Evolutionary conservation across 306 rosid genomes (phyloP).

Genomic region (Vicia faba): DNA sequence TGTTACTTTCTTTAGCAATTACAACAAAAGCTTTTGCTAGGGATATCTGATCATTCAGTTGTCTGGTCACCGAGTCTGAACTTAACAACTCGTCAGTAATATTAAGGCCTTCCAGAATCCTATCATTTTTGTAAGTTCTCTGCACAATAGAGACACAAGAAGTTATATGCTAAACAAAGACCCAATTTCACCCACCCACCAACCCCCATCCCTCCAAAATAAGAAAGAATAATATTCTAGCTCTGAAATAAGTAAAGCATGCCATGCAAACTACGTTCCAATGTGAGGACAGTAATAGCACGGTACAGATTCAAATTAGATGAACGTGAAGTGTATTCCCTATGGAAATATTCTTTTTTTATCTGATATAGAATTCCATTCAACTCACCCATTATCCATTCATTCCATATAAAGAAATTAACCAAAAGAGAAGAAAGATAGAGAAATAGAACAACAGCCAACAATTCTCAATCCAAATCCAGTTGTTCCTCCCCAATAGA

Average conservation of each 20-base stretch:
- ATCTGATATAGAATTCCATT: slow-evolving; percentile 1
- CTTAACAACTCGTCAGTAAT: slow-evolving; percentile 81
- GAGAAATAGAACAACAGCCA: slow-evolving; percentile 5
- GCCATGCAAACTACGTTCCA: slow-evolving; percentile 30
- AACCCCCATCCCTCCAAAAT: background rate
- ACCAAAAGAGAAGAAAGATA: background rate
- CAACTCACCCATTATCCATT: background rate
- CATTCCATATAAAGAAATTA: background rate
- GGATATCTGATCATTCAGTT: slow-evolving; percentile 79
- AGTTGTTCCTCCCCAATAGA: background rate
- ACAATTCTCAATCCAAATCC: background rate
- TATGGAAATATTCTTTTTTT: no score
- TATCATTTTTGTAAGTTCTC: slow-evolving; percentile 68
- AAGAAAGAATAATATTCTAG: background rate
- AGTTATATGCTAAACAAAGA: slow-evolving; percentile 9
- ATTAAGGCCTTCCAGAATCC: slow-evolving; percentile 77
- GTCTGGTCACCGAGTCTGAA: slow-evolving; percentile 72
- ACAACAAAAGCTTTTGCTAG: slow-evolving; percentile 88
- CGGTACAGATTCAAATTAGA: slow-evolving; percentile 16
- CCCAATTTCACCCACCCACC: background rate
- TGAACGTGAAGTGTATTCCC: background rate
- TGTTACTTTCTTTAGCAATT: slow-evolving; percentile 83
- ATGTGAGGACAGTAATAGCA: slow-evolving; percentile 15
- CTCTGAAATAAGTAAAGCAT: slow-evolving; percentile 13
- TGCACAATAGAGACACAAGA: slow-evolving; percentile 44